phyloP scores from a whole-genome alignment of 345 rosid species.

The Aquilaria sinensis region DNA sequence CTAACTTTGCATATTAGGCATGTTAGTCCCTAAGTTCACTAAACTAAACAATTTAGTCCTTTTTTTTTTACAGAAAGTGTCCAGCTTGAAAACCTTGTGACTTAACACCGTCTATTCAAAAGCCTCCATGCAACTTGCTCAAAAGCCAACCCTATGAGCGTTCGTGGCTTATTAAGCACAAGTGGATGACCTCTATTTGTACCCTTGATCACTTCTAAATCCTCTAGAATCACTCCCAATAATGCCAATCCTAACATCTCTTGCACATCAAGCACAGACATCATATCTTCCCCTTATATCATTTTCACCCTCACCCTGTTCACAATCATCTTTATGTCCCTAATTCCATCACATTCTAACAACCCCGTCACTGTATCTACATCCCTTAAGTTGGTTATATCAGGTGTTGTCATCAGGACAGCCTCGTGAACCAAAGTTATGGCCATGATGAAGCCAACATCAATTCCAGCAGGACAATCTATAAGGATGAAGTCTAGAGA shows the following conservation, averaged over 20 bases:
- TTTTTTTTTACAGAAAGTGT: too few species aligned
- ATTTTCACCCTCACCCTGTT: slow-evolving; percentile 77
- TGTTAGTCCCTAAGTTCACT: too few species aligned
- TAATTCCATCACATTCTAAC: slow-evolving; percentile 76
- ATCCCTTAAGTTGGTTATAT: slow-evolving; percentile 69
- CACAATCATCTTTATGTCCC: slow-evolving; percentile 87
- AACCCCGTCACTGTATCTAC: slow-evolving; percentile 79
- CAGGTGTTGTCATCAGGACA: slow-evolving; percentile 71
- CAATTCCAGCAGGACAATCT: slow-evolving; percentile 89
- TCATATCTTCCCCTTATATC: slow-evolving; percentile 93
- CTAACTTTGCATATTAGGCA: too few species aligned
- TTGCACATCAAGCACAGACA: slow-evolving; percentile 37
- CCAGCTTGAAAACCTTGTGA: too few species aligned
- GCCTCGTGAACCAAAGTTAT: slow-evolving; percentile 86
- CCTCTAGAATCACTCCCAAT: slow-evolving; percentile 20
- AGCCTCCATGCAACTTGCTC: slow-evolving; percentile 97
- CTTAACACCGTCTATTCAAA: too few species aligned
- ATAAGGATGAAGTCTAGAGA: slow-evolving; percentile 63
- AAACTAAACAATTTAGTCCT: too few species aligned
- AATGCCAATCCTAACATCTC: too few species aligned
- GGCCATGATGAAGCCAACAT: slow-evolving; percentile 84
- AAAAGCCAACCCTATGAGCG: slow-evolving; percentile 78
- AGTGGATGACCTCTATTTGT: slow-evolving; percentile 81
- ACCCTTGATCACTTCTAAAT: slow-evolving; percentile 78
- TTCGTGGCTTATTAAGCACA: slow-evolving; percentile 77